These are phyloP conservation scores for Pseudonectria foliicola DNA, from an alignment of 2,329 filamentous ascomycete genomes.

Conservation along the genomic window DNA sequence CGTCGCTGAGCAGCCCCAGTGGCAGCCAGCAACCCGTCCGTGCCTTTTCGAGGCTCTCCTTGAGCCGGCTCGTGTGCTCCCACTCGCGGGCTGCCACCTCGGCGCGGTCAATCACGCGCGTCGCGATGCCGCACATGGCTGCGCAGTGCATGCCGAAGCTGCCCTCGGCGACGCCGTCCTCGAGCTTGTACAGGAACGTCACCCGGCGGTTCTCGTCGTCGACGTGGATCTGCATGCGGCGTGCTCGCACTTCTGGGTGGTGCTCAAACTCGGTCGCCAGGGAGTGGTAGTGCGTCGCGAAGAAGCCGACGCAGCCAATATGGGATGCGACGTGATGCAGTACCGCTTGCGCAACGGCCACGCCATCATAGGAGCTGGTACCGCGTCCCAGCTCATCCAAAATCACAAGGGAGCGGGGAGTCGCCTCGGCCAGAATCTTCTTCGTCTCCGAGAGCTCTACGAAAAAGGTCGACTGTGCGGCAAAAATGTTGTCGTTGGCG, in stretches of 20 bases:
- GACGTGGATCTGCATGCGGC: conserved; percentile 91
- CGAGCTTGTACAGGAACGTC: conserved; percentile 94
- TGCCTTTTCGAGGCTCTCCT: conserved; percentile 77
- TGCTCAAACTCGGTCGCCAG: conserved; percentile 83
- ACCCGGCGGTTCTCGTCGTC: conserved; percentile 77
- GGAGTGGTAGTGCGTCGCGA: conserved; percentile 95
- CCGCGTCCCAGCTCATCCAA: conserved; percentile 93
- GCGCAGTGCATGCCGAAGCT: conserved; percentile 99
- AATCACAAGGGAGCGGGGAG: conserved; percentile 88
- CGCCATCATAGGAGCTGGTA: conserved; percentile 91
- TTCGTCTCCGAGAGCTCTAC: conserved; percentile 96
- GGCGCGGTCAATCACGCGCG: conserved; percentile 73
- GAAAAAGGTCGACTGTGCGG: conserved; percentile 95
- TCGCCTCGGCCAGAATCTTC: conserved; percentile 93
- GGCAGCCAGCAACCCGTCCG: conserved; percentile 76
- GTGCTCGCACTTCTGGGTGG: conserved; percentile 80
- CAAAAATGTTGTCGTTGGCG: conserved; percentile 98
- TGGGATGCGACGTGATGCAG: conserved; percentile 94
- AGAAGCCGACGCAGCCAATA: conserved; percentile 90
- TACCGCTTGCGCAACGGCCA: conserved; percentile 92
- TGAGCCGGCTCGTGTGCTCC: conserved; percentile 89
- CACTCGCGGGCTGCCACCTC: conserved; percentile 85
- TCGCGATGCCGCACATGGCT: conserved; percentile 91
- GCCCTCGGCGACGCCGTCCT: conserved; percentile 88
- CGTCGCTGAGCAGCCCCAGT: conserved; percentile 79